A percentile compares a stretch with the other conserved stretches of the same genome.
phyloP scores from a whole-genome alignment of 306 rosid species.

The Quercus variabilis region DNA sequence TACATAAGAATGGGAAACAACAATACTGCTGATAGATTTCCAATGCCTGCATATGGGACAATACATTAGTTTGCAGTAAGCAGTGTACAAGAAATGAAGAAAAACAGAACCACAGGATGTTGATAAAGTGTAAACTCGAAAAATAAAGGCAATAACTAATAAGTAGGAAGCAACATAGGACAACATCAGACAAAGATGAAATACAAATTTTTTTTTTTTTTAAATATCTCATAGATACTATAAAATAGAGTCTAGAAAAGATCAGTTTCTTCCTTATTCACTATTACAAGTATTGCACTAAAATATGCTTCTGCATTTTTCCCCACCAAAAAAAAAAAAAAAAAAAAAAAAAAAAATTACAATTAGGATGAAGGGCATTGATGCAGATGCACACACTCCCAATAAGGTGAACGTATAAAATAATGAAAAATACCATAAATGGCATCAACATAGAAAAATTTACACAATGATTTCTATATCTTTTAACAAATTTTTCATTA shows the following conservation, averaged over 20 bases:
- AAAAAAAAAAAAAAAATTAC: too few relatives aligned
- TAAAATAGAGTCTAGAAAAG: neutral
- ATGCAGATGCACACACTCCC: neutral
- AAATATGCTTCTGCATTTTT: too few relatives aligned
- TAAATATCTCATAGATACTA: neutral
- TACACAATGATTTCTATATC: neutral
- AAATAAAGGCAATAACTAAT: neutral
- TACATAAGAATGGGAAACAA: conserved; percentile 81
- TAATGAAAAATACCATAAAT: too few relatives aligned
- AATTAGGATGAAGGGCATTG: neutral
- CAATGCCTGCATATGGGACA: conserved; percentile 63
- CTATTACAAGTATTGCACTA: too few relatives aligned
- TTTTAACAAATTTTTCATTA: too few relatives aligned
- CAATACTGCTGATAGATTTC: conserved; percentile 70
- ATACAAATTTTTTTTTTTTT: too few relatives aligned
- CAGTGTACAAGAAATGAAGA: conserved; percentile 4
- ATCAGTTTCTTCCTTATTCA: neutral
- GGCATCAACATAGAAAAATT: neutral
- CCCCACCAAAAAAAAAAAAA: too few relatives aligned
- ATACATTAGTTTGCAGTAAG: conserved; percentile 27
- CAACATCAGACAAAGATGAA: neutral
- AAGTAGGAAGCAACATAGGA: neutral
- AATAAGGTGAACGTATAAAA: neutral
- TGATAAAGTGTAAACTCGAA: conserved; percentile 4
- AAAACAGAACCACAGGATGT: neutral